Base-by-base conservation (phyloP, 345 rosid species). In the Citrus cavaleriei region DNA sequence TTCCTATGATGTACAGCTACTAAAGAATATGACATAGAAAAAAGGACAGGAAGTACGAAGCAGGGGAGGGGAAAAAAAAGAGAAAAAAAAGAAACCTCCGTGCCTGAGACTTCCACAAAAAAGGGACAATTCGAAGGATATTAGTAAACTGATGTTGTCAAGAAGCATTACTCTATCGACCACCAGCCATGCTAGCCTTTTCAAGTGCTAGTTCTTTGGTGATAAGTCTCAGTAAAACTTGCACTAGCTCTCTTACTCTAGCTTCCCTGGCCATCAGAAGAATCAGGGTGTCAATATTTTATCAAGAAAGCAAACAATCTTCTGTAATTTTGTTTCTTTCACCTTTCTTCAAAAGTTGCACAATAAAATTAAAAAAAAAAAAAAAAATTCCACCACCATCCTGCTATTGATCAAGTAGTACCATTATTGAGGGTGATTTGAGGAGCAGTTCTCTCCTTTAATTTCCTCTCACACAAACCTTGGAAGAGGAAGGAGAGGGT, bases 241-340 rank as follows among this genome's bases (percentile, higher is more conserved):
- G 94, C 70, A 94, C 95, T 67, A 88, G 81, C 84, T 93, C 97
- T 79, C 99, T 90, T 60, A 94, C 92, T 83, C 84, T 84, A 32
- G 78, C 70, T 89, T 96, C 97, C 97, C 99, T 93, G 94, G 82
- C 74, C 76, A 79, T 68, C 74, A 79, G n/a, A 66, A 10, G 59
- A 25, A 62, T 21, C n/a, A 12, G 14, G 79, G 67, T 54, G 6
- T 67, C 27, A 38, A 28, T 24, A 49, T 18, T 13, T 22, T 1
- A 49, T 67, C 24, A 69, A 21, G 32, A 38, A 25, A 13, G 38
- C 24, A 59, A 22, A 74, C 3, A 64, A 59, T 75, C 60, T 27
- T 12, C 42, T 34, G 10, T 7, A 14, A 3, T 3, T 38, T 61
- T 55, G 59, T 25, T 61, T 22, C 38, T 71, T 70, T 28, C 32